Evolutionary conservation across 2,329 filamentous ascomycete genomes (phyloP).

Genomic region (Diplodia sapinea): DNA sequence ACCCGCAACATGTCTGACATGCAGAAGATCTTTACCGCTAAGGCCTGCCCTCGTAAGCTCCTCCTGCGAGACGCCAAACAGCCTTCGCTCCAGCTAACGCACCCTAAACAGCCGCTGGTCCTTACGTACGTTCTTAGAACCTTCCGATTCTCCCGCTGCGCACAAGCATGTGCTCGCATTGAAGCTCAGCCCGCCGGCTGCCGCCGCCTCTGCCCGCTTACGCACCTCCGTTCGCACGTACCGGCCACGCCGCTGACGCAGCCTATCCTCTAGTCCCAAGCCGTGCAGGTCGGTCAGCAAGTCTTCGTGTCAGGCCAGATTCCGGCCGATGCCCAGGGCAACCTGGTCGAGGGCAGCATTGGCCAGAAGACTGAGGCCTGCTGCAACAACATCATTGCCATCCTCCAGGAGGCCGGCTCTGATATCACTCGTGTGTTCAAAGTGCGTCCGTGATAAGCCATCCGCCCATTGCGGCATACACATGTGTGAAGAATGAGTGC

Average conservation of each 20-base stretch:
- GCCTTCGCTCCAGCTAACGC: slow-evolving; percentile 32
- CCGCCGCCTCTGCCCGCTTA: slow-evolving; percentile 1
- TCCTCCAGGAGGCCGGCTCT: slow-evolving; percentile 81
- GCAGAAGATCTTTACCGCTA: slow-evolving; percentile 51
- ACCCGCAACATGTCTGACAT: slow-evolving; percentile 49
- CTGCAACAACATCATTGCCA: slow-evolving; percentile 81
- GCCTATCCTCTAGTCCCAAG: slow-evolving; percentile 52
- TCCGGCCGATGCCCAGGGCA: slow-evolving; percentile 68
- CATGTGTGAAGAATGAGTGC: neutral
- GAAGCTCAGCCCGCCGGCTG: slow-evolving; percentile 12
- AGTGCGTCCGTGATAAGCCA: slow-evolving; percentile 52
- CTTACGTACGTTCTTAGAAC: slow-evolving; percentile 49
- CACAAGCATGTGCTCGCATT: neutral
- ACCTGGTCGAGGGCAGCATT: slow-evolving; percentile 68
- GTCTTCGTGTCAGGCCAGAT: slow-evolving; percentile 80
- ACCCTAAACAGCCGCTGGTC: slow-evolving; percentile 46
- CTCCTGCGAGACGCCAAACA: neutral
- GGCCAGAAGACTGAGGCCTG: slow-evolving; percentile 72
- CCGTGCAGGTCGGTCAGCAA: slow-evolving; percentile 70
- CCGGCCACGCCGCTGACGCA: slow-evolving; percentile 24
- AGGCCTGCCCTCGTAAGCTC: slow-evolving; percentile 52
- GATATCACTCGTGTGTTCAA: slow-evolving; percentile 83
- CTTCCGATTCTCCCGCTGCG: neutral
- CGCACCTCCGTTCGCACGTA: neutral
- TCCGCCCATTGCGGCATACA: neutral